Evolutionary conservation across 2,329 filamentous ascomycete genomes (phyloP), one percentile per base, ranked within the genome.

Genomic region (Colletotrichum tropicale): DNA sequence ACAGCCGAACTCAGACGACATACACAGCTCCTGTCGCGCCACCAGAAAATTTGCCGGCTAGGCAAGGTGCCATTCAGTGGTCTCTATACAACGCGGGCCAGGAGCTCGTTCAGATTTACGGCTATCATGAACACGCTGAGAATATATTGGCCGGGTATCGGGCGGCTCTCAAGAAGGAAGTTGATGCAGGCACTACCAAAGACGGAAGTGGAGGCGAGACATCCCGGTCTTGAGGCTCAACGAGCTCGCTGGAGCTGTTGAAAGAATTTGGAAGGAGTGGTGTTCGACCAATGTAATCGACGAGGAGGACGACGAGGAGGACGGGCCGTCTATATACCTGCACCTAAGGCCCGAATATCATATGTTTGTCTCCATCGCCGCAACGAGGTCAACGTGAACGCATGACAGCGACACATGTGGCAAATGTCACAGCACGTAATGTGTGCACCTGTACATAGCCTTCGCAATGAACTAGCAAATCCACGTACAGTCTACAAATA

Each of bases 101-200:
- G 8, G 78, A 68, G 4, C 26, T 80, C 21, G 6, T 8, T n/a
- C 74, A 81, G 36, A 52, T 84, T 60, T 32, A 70, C 36, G 74
- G 74, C n/a, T 75, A 76, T 18, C 77, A 80, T 8, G 55, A 2
- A 2, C 79, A 82, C 72, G 81, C 83, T 43, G 60, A 61, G 4
- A 52, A 28, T 3, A 76, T 81, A 32, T 78, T 76, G 52, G 52
- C 62, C 6, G 55, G 66, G 1, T 81, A 79, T 9, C 61, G 80
- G 7, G 56, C 61, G 5, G 43, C 66, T 34, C 71, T 82, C 60
- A 78, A 80, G 61, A 79, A 74, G 75, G 83, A 84, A 62, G 21
- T 21, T 34, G 58, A n/a, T 13, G 58, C 58, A 34, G n/a, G 9
- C 4, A 4, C 30, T 16, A 6, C 18, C 58, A 30, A 62, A 15